Conservation (phyloP, 1,284 basidiomycete genomes). For the Trichosporon coremiiforme region DNA sequence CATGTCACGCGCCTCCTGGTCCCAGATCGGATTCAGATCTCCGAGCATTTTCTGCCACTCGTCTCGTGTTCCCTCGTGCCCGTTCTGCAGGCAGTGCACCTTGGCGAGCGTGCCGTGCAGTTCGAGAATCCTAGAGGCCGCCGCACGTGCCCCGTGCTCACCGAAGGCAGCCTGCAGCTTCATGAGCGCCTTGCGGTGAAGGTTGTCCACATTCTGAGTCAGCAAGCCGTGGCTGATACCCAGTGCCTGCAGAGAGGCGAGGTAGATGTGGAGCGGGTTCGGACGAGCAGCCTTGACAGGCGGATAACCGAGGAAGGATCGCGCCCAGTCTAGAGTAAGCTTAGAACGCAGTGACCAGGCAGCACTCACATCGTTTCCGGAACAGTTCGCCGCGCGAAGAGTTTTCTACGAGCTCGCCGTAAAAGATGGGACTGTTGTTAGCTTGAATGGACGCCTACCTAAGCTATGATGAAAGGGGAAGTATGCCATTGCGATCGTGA, state of each 20-base stretch:
- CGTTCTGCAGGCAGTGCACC: slow-evolving; percentile 69
- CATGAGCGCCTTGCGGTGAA: slow-evolving; percentile 72
- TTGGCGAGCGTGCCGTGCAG: slow-evolving; percentile 85
- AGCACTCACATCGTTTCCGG: slow-evolving; percentile 56
- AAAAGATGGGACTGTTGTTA: slow-evolving; percentile 59
- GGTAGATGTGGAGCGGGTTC: slow-evolving; percentile 81
- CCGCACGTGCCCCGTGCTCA: not conserved
- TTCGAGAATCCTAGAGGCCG: slow-evolving; percentile 64
- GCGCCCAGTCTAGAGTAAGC: slow-evolving; percentile 62
- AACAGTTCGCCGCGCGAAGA: slow-evolving; percentile 68
- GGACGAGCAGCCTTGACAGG: slow-evolving; percentile 75
- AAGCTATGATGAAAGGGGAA: too few species aligned
- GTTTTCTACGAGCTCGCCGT: slow-evolving; percentile 77
- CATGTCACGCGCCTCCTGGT: slow-evolving; percentile 67
- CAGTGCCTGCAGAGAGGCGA: slow-evolving; percentile 77
- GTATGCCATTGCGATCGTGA: too few species aligned
- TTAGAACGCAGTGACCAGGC: too few species aligned
- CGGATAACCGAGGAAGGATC: slow-evolving; percentile 72
- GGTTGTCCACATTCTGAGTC: slow-evolving; percentile 88
- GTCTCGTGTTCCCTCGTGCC: slow-evolving; percentile 68
- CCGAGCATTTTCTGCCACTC: slow-evolving; percentile 75
- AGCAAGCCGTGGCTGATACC: slow-evolving; percentile 68
- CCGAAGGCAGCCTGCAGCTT: slow-evolving; percentile 44
- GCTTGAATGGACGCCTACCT: not conserved
- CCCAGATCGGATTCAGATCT: slow-evolving; percentile 75